Conservation (phyloP, 305 asterid genomes). For the Andrographis paniculata region DNA sequence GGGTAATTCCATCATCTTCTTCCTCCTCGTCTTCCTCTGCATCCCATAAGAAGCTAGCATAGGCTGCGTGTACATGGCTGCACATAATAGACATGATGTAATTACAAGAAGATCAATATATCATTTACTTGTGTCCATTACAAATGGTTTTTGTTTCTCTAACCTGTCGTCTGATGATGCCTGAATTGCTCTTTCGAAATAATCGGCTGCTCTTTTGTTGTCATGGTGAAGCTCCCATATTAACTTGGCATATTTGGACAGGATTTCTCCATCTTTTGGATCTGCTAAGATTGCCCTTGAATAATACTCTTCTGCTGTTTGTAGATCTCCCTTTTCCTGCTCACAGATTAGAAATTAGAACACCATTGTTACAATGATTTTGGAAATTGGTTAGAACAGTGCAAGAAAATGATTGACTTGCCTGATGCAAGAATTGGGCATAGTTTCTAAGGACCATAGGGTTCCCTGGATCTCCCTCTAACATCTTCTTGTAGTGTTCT, state of each 20-base stretch:
- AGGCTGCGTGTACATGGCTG: constrained; percentile 88
- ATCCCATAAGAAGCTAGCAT: constrained; percentile 81
- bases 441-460: constrained; percentile 72
- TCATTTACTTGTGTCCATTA: neutral
- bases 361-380: too few relatives aligned
- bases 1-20: constrained; percentile 16
- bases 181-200: constrained; percentile 61
- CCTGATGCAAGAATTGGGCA: constrained; percentile 77
- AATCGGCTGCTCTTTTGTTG: constrained; percentile 44
- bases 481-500: constrained; percentile 54
- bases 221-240: constrained; percentile 74
- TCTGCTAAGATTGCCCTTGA: constrained; percentile 80
- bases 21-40: constrained; percentile 45
- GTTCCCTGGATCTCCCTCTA: constrained; percentile 60
- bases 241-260: constrained; percentile 63
- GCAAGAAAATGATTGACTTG: too few relatives aligned
- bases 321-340: constrained; percentile 53
- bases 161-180: constrained; percentile 66
- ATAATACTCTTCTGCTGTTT: constrained; percentile 72
- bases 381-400: too few relatives aligned
- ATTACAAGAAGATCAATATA: too few relatives aligned
- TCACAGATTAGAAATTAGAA: neutral
- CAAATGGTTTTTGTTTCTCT: too few relatives aligned
- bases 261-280: constrained; percentile 74
- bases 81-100: too few relatives aligned